Conservation (phyloP, 179 eudicot species). For the Silene vulgaris region DNA sequence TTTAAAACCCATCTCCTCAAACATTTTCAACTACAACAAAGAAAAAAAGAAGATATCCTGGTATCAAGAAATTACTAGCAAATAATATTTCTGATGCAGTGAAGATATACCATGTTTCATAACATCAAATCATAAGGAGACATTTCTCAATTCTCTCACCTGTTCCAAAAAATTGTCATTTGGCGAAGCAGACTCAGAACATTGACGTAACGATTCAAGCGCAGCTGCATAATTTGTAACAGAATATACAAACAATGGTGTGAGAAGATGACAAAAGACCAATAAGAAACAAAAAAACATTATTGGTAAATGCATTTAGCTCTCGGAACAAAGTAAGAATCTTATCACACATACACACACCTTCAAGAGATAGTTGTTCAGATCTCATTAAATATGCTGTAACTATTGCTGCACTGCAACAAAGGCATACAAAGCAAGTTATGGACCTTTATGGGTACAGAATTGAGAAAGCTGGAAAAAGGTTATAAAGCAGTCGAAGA, state of each 20-base stretch:
- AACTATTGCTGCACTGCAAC: conserved; percentile 87
- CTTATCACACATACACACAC: conserved; percentile 36
- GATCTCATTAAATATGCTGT: conserved; percentile 94
- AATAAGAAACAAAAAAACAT: conserved; percentile 11
- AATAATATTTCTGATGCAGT: not conserved
- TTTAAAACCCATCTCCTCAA: conserved; percentile 91
- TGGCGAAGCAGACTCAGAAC: conserved; percentile 79
- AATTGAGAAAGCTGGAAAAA: conserved; percentile 31
- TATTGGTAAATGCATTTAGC: not conserved
- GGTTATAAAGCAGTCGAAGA: not conserved
- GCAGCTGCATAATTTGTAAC: conserved; percentile 55
- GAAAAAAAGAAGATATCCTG: not conserved
- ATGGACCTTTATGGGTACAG: conserved; percentile 26
- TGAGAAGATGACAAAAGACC: conserved; percentile 22
- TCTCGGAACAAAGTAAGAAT: conserved; percentile 20
- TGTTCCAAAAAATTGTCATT: conserved; percentile 95
- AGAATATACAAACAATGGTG: conserved; percentile 20
- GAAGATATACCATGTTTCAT: conserved; percentile 7
- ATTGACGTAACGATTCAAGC: conserved; percentile 61
- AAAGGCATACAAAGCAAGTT: conserved; percentile 41
- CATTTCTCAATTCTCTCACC: conserved; percentile 41
- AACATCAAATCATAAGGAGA: not conserved
- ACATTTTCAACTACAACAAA: conserved; percentile 74
- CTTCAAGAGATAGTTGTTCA: conserved; percentile 76
- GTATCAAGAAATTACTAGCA: not conserved